Base-by-base conservation (phyloP, 495 filamentous ascomycete species). In the Xylaria acuta region DNA sequence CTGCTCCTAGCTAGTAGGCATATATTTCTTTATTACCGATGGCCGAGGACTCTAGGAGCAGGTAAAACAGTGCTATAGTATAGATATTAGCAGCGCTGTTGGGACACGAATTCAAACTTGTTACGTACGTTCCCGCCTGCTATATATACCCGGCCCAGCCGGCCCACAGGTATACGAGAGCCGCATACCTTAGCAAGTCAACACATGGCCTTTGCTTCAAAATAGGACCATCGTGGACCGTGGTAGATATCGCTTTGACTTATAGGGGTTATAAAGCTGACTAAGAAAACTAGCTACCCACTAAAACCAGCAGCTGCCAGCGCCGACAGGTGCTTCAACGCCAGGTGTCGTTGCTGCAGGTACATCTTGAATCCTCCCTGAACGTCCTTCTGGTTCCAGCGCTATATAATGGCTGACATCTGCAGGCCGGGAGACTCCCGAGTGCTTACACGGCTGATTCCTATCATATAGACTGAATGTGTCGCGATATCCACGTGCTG, bases 1-100 rank as follows among this genome's bases (percentile, higher is more conserved):
- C 78, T 25, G 67, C 67, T 72, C 67, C 40, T 43, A n/a, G 27
- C 27, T n/a, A 41, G 32, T 56, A 34, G 63, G 69, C n/a, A n/a
- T 41, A 0, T 38, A 18, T 38, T 34, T n/a, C 32, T n/a, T 38
- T n/a, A 3, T 60, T 14, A 16, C 3, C 51, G 25, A 56, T 11
- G 6, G 22, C 12, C 12, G 49, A 22, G n/a, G n/a, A 30, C 7
- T 27, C 5, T 30, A 4, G n/a, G 25, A 56, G 51, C 27, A n/a
- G 22, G 2, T 27, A 11, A 8, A 1, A 43, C 5, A 30, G 11
- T 12, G 51, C 22, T 30, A 56, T 30, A 56, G 51, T 56, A 56
- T 56, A 32, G 5, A 32, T 56, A 1, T 5, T 16, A 56, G 1
- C 9, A 56, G 53, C 53, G 27, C 1, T 16, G n/a, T n/a, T n/a